Evolutionary conservation across 306 rosid species (phyloP).

Genomic region (Fragaria nilgerrensis): DNA sequence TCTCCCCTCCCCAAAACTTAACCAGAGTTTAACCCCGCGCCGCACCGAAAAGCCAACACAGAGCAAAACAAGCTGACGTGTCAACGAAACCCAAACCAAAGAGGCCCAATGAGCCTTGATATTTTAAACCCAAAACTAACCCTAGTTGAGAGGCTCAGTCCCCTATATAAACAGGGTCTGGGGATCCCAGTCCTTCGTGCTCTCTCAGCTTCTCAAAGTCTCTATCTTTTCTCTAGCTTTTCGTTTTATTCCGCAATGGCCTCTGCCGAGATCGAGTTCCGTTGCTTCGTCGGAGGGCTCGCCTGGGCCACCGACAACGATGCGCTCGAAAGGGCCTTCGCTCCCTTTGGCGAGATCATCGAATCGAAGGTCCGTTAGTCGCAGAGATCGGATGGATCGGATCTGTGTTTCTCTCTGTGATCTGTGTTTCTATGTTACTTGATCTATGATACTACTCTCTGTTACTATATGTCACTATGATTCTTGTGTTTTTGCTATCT

Average conservation of each 20-base stretch:
- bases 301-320: slow-evolving; percentile 89
- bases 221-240: no score
- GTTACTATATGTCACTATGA: slow-evolving; percentile 43
- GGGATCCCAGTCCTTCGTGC: neutral
- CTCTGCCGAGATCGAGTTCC: slow-evolving; percentile 60
- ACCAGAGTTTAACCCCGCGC: neutral
- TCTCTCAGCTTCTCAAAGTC: neutral
- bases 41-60: neutral
- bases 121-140: slow-evolving; percentile 30
- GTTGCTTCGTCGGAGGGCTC: slow-evolving; percentile 96
- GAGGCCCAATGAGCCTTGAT: neutral
- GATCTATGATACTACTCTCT: slow-evolving; percentile 39
- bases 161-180: slow-evolving; percentile 38
- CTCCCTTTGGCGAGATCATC: slow-evolving; percentile 55
- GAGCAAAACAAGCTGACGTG: neutral
- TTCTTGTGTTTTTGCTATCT: slow-evolving; percentile 49
- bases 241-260: slow-evolving; percentile 38
- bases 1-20: neutral
- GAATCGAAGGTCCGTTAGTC: slow-evolving; percentile 98
- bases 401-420: slow-evolving; percentile 47
- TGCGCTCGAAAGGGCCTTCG: slow-evolving; percentile 57
- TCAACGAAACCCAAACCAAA: neutral
- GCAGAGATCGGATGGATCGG: slow-evolving; percentile 70
- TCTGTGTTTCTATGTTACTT: slow-evolving; percentile 68
- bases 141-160: slow-evolving; percentile 22